These are phyloP conservation scores for Nannochloropsis gaditana DNA, from an alignment of 108 stramenopile genomes.

Conservation along the genomic window DNA sequence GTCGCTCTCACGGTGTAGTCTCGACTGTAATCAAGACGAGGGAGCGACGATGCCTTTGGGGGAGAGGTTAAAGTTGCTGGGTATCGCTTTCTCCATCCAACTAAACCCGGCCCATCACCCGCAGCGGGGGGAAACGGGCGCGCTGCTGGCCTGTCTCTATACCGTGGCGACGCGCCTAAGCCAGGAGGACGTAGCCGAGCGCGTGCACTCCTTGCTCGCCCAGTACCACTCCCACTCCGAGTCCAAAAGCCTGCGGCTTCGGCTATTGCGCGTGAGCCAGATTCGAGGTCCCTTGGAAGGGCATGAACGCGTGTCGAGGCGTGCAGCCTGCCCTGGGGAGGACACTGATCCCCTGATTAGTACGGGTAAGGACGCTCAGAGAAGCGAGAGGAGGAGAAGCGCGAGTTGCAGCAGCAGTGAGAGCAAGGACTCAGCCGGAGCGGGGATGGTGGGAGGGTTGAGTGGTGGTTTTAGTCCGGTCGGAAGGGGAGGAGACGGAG, in stretches of 20 bases:
- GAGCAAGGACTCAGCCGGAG: not conserved
- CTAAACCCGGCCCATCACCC: not conserved
- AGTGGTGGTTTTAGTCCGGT: not conserved
- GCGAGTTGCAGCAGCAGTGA: not conserved
- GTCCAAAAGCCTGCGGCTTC: not conserved
- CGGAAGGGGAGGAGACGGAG: not conserved
- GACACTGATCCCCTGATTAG: not conserved
- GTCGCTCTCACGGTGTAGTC: too few species aligned
- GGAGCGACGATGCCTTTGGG: not conserved
- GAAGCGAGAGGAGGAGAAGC: not conserved
- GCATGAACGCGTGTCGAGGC: not conserved
- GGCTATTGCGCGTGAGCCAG: not conserved
- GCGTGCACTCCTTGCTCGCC: not conserved
- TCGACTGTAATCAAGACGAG: too few species aligned
- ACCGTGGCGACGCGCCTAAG: not conserved
- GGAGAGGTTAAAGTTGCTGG: not conserved
- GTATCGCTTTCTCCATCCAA: not conserved
- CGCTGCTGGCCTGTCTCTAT: not conserved
- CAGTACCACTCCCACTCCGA: conserved; percentile 11
- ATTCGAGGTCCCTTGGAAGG: not conserved
- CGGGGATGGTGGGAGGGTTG: not conserved
- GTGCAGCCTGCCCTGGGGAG: not conserved
- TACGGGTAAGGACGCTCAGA: not conserved
- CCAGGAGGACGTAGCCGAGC: not conserved
- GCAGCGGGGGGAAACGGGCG: not conserved